Percentiles rank a stretch among this genome's conserved stretches.
Conservation (phyloP, 805 yeast species). For the Ogataea neopini region DNA sequence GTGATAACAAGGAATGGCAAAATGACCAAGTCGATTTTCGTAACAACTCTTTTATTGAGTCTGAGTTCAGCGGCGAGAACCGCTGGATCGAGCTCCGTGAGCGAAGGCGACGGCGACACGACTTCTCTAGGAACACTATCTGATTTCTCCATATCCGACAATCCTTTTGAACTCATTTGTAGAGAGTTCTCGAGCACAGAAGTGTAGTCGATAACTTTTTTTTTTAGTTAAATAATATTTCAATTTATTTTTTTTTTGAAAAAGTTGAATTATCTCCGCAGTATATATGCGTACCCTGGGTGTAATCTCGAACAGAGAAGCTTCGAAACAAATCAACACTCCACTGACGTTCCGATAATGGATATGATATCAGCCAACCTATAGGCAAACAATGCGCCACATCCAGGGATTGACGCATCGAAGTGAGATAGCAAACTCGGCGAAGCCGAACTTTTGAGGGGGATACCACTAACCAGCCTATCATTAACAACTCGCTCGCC, state of each 20-base stretch:
- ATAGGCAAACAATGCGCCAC: neutral
- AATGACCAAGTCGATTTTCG: constrained; percentile 26
- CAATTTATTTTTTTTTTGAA: neutral
- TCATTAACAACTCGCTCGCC: neutral
- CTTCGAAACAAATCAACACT: no score
- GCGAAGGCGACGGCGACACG: neutral
- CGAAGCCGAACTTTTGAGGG: constrained; percentile 3
- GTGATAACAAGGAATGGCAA: constrained; percentile 34
- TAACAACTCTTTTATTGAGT: constrained; percentile 23
- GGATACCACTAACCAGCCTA: neutral
- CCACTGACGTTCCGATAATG: no score
- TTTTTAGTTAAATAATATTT: neutral
- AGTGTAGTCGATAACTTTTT: neutral
- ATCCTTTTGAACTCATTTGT: neutral
- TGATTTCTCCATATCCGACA: constrained; percentile 3
- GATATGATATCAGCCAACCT: neutral
- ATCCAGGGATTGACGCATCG: neutral
- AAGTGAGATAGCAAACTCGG: neutral
- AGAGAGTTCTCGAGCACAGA: neutral
- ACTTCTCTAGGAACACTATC: constrained; percentile 3
- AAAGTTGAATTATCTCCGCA: no score
- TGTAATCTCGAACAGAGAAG: no score
- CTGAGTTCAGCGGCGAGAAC: constrained; percentile 18
- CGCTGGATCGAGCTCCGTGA: constrained; percentile 15
- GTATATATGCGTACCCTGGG: no score